Evolutionary conservation across 768 basidiomycete species (phyloP), one percentile per base, ranked within the genome.

Genomic region (Epithele typhae): DNA sequence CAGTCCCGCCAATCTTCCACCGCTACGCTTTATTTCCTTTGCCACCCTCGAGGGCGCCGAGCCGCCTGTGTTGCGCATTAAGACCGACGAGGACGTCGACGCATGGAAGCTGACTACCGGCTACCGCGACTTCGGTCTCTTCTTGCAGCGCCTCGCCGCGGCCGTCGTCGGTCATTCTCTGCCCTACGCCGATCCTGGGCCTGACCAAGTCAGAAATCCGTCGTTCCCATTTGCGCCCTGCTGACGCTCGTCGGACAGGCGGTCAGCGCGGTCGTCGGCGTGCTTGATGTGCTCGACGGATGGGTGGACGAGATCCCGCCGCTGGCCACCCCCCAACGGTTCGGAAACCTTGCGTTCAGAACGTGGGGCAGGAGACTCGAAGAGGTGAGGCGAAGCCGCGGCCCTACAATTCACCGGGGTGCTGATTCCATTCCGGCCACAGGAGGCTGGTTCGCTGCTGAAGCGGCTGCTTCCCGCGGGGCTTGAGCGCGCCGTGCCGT

Each of bases 331-430:
- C 78, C 86, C 5, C 94, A 96, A 55, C 76, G 92, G 9, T 99
- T 87, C 61, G 95, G 95, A 1, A 96, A 97, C 65, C 77, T 93
- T 15, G 84, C 90, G 0, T 98, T 97, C 58, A 73, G 93, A 44
- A 77, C 77, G 14, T 98, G 92, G 87, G 86, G 88, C 1, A 69
- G 73, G 43, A 76, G 83, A 25, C 72, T 96, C 24, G 81, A 88
- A 66, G 77, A 89, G 74, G 92, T 90, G 48, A 27, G 71, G 54
- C 62, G 35, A 36, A 55, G 24, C 27, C 30, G 50, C 56, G 12
- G 37, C 17, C 54, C 18, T 37, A 32, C 35, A 4, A 18, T 15
- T 30, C 25, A n/a, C 38, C 23, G 38, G 11, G 23, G 38, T 27
- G 27, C n/a, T 32, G 27, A 30, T 7, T 7, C 14, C 27, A 14